A percentile compares a stretch with the other conserved stretches of the same genome.
These are phyloP conservation scores for Fusarium ambrosium DNA, from an alignment of 2,329 filamentous ascomycete species.

Conservation along the genomic window DNA sequence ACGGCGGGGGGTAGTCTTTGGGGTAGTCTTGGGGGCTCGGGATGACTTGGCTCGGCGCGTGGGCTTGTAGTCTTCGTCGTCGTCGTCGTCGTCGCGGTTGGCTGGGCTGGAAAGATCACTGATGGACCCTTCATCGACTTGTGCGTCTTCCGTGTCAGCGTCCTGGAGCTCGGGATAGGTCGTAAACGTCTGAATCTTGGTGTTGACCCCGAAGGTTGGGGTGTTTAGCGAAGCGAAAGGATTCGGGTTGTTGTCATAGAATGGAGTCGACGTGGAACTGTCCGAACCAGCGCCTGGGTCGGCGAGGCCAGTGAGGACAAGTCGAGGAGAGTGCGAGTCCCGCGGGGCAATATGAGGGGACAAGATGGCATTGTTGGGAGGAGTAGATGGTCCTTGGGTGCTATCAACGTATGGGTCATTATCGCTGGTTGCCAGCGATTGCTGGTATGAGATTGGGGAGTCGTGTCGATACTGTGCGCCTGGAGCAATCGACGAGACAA, in stretches of 20 bases:
- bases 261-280: not conserved
- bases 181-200: not conserved
- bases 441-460: slow-evolving; percentile 39
- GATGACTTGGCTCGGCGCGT: slow-evolving; percentile 7
- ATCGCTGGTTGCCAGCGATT: slow-evolving; percentile 34
- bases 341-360: slow-evolving; percentile 22
- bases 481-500: slow-evolving; percentile 7
- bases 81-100: slow-evolving; percentile 2
- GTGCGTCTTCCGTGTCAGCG: slow-evolving; percentile 9
- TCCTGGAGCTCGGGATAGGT: slow-evolving; percentile 30
- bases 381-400: slow-evolving; percentile 35
- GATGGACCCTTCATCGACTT: not conserved
- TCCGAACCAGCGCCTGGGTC: slow-evolving; percentile 7
- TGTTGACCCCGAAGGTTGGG: slow-evolving; percentile 3
- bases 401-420: slow-evolving; percentile 32
- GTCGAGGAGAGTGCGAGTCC: slow-evolving; percentile 25
- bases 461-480: slow-evolving; percentile 17
- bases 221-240: not conserved
- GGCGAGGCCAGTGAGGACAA: slow-evolving; percentile 29
- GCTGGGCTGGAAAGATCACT: not conserved
- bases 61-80: slow-evolving; percentile 19
- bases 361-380: slow-evolving; percentile 25
- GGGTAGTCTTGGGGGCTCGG: slow-evolving; percentile 5
- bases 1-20: slow-evolving; percentile 25
- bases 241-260: not conserved